These are phyloP conservation scores for Angomonas ambiguus DNA, from an alignment of 208 protist species.

Conservation along the genomic window DNA sequence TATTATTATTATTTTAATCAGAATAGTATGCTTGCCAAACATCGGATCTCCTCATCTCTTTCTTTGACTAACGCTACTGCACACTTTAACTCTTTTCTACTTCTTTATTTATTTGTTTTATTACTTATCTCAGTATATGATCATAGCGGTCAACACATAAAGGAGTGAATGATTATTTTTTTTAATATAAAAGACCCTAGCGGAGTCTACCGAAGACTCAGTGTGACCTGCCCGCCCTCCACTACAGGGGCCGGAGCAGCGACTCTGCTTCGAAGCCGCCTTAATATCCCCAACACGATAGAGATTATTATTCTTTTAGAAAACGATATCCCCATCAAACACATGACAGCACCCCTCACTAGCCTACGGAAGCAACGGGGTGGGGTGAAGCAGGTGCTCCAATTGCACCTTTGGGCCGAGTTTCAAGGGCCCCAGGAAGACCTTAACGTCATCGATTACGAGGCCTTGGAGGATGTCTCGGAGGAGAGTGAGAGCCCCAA, in stretches of 20 bases:
- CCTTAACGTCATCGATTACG: conserved; percentile 24
- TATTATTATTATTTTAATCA: too few species aligned
- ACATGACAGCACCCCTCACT: conserved; percentile 33
- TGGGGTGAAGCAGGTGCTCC: conserved; percentile 24
- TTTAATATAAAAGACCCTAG: conserved; percentile 24
- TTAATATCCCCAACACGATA: conserved; percentile 32
- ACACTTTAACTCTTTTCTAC: conserved; percentile 5
- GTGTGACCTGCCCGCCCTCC: conserved; percentile 24
- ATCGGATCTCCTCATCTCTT: too few species aligned
- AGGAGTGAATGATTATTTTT: conserved; percentile 35
- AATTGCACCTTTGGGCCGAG: conserved; percentile 23
- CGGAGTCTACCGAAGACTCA: conserved; percentile 16
- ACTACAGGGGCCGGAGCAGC: conserved; percentile 33
- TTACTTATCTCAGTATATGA: conserved; percentile 2
- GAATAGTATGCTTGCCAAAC: too few species aligned
- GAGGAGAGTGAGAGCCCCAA: conserved; percentile 17
- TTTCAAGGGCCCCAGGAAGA: conserved; percentile 18
- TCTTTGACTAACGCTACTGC: too few species aligned
- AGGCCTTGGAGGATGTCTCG: conserved; percentile 11
- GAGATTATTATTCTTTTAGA: conserved; percentile 29
- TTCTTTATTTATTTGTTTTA: not conserved
- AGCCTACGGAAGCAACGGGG: conserved; percentile 41
- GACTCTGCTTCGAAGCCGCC: conserved; percentile 24
- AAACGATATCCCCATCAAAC: conserved; percentile 30
- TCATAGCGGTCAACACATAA: not conserved